Evolutionary conservation across 164 flowering plant genomes (phyloP).

Genomic region (Pachysandra terminalis): DNA sequence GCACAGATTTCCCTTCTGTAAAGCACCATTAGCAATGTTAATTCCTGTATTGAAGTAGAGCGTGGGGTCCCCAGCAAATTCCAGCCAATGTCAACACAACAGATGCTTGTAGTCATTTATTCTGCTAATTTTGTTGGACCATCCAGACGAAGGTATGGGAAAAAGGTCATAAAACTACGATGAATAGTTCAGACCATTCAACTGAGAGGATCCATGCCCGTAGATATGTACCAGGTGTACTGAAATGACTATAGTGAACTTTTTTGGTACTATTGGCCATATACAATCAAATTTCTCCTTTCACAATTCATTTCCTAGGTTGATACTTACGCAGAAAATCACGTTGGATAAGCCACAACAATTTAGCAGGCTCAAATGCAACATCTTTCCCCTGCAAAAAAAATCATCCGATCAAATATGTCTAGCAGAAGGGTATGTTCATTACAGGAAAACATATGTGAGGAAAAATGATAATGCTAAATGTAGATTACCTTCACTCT

Average conservation of each 20-base stretch:
- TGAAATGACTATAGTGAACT: too few relatives aligned
- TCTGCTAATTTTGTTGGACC: too few relatives aligned
- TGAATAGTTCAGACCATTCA: too few relatives aligned
- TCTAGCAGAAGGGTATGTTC: constrained; percentile 3
- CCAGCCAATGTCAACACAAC: not conserved
- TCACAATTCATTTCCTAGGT: not conserved
- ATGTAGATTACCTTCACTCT: constrained; percentile 83
- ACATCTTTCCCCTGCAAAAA: constrained; percentile 93
- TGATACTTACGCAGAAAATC: constrained; percentile 89
- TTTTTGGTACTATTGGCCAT: too few relatives aligned
- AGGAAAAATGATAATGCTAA: constrained; percentile 1
- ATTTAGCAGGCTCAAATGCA: constrained; percentile 97
- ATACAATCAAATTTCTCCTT: too few relatives aligned
- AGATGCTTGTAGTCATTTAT: not conserved
- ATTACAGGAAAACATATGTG: not conserved
- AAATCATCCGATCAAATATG: constrained; percentile 11
- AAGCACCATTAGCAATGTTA: constrained; percentile 14
- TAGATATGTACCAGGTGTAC: too few relatives aligned
- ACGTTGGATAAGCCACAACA: constrained; percentile 98
- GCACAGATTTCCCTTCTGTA: constrained; percentile 96
- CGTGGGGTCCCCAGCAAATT: not conserved
- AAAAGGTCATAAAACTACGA: too few relatives aligned
- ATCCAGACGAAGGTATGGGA: too few relatives aligned
- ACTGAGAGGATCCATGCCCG: too few relatives aligned
- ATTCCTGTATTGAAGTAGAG: constrained; percentile 2